Conservation (phyloP, 1,284 basidiomycete genomes). For the Moesziomyces aphidis region DNA sequence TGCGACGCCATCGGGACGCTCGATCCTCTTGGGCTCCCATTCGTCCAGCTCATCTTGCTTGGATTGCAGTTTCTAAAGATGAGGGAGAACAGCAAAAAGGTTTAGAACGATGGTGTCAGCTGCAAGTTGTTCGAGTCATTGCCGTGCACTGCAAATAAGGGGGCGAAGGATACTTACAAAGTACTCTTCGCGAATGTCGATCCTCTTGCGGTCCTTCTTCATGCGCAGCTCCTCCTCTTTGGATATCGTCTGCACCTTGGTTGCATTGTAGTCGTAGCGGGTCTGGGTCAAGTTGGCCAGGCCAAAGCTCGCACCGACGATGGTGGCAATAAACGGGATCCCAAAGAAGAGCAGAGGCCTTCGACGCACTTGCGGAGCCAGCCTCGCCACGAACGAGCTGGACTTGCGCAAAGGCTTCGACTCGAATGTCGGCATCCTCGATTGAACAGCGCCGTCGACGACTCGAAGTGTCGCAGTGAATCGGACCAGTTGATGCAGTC, state of each 20-base stretch:
- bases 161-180: slow-evolving; percentile 70
- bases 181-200: slow-evolving; percentile 95
- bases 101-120: not conserved
- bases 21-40: slow-evolving; percentile 88
- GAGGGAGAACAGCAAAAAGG: too few relatives aligned
- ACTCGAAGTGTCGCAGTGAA: not conserved
- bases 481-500: too few relatives aligned
- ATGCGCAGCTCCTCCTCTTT: slow-evolving; percentile 87
- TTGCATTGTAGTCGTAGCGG: slow-evolving; percentile 86
- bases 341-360: slow-evolving; percentile 77
- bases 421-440: slow-evolving; percentile 47
- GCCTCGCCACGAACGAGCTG: slow-evolving; percentile 21
- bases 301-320: slow-evolving; percentile 88
- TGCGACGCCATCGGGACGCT: slow-evolving; percentile 81
- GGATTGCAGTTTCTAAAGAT: slow-evolving; percentile 39
- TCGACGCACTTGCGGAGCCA: slow-evolving; percentile 61
- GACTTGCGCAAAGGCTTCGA: slow-evolving; percentile 45
- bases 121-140: not conserved
- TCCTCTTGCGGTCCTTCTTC: slow-evolving; percentile 81
- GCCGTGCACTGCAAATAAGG: not conserved
- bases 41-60: slow-evolving; percentile 81
- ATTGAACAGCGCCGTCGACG: not conserved
- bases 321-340: slow-evolving; percentile 84
- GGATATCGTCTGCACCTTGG: slow-evolving; percentile 79
- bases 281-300: slow-evolving; percentile 87